Evolutionary conservation across 176 grass and related monocot genomes (phyloP), one percentile per base, ranked within the genome.

Genomic region (Aechmea fasciata): DNA sequence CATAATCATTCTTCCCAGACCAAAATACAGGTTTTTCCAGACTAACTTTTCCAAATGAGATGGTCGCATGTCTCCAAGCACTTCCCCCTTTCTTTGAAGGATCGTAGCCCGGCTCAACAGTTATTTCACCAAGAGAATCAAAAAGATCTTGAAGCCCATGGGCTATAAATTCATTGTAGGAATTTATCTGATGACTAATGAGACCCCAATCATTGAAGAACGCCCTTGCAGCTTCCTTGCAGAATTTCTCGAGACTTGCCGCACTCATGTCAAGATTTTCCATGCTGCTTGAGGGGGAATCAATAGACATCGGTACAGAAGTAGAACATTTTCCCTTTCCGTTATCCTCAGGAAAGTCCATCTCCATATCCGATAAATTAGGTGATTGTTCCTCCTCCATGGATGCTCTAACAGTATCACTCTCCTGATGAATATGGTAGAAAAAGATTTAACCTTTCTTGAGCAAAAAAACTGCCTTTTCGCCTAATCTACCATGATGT

Each of bases 91-190:
- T 90, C 77, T 90, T 90, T 5, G 94, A 97, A 10, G 89, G 82
- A 70, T 92, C 94, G 74, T 97, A 97, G 10, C 79, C 77, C 2
- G 89, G 94, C 57, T 97, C 89, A 3, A 97, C 79, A 19, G 50
- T 77, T 15, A 97, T 28, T 71, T 92, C 89, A 28, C 89, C 94
- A 24, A 97, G 71, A 0, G 86, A 87, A 83, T 90, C 79, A 64
- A 97, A 92, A 65, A 97, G 76, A 66, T 97, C 89, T 52, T 90
- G 89, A 41, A 97, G 71, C 20, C 94, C 94, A 67, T 89, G 84
- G 0, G 75, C 76, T 52, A 92, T 49, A 71, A 97, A 97, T 11
- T 90, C 74, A 13, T 97, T 92, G 29, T 90, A 97, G 10, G 89
- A 97, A 75, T 79, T 92, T 75, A 92, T 81, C 73, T 97, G 89